Percentiles rank a stretch among this genome's conserved stretches.
These are phyloP conservation scores for Rosa chinensis DNA, from an alignment of 306 rosid genomes.

Conservation along the genomic window DNA sequence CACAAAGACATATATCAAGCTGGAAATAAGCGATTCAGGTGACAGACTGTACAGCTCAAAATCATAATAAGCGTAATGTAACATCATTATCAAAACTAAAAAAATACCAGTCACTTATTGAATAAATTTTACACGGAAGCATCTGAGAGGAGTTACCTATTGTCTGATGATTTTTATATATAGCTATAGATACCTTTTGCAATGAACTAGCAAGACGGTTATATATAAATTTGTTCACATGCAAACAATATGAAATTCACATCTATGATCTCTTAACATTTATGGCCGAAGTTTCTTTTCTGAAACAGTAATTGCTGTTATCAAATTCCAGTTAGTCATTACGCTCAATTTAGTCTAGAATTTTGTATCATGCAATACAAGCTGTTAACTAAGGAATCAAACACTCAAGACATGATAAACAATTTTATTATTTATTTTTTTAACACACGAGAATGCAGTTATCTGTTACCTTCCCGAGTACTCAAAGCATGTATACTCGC, in stretches of 20 bases:
- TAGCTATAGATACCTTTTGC: not conserved
- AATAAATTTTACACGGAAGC: conserved; percentile 9
- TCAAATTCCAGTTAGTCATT: not conserved
- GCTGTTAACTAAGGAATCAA: not conserved
- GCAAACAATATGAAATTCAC: not conserved
- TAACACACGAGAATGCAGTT: not conserved
- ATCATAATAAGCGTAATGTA: conserved; percentile 3
- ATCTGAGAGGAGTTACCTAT: conserved; percentile 7
- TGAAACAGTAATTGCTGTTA: conserved; percentile 2
- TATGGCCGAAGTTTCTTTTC: not conserved
- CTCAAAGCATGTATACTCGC: conserved; percentile 91
- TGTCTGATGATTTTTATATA: not conserved
- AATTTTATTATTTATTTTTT: not conserved
- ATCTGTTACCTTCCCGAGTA: conserved; percentile 62
- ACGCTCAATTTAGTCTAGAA: conserved; percentile 7
- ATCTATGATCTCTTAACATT: not conserved
- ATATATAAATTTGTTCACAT: not conserved
- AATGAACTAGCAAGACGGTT: conserved; percentile 5
- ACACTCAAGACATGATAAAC: not conserved
- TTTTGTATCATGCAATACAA: not conserved
- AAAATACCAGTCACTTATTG: not conserved
- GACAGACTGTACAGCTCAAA: not conserved
- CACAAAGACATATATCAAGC: not conserved
- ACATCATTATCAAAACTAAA: conserved; percentile 19
- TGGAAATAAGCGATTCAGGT: not conserved